A percentile compares a stretch with the other conserved stretches of the same genome.
Evolutionary conservation across 129 eudicot genomes (phyloP).

Genomic region (Lactuca saligna): DNA sequence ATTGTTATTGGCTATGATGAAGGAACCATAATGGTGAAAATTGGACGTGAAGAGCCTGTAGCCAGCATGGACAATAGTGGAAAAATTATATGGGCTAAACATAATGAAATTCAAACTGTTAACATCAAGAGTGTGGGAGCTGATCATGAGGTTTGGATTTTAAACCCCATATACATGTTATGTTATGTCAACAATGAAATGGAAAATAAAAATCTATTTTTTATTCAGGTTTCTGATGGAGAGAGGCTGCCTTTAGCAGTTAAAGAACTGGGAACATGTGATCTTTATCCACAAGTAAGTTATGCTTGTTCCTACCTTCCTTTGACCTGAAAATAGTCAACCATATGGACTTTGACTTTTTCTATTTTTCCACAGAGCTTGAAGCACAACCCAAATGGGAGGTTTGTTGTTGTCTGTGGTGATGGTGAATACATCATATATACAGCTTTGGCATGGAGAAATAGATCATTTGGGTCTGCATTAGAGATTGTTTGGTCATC

Average conservation of each 20-base stretch:
- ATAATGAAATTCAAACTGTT: conserved; percentile 91
- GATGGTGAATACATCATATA: conserved; percentile 98
- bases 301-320: conserved; percentile 5
- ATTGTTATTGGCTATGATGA: conserved; percentile 96
- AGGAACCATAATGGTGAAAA: conserved; percentile 93
- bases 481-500: conserved; percentile 96
- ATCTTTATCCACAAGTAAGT: conserved; percentile 90
- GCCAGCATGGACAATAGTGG: conserved; percentile 98
- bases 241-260: conserved; percentile 94
- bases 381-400: conserved; percentile 97
- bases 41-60: conserved; percentile 92
- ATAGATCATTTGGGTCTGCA: conserved; percentile 96
- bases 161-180: conserved; percentile 2
- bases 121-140: conserved; percentile 86
- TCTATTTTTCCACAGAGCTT: conserved; percentile 59
- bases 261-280: conserved; percentile 93
- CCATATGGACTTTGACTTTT: conserved; percentile 2
- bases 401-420: conserved; percentile 97
- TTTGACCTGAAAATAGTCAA: conserved; percentile 5
- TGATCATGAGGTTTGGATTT: conserved; percentile 69
- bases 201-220: background rate
- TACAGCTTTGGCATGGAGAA: conserved; percentile 99
- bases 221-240: conserved; percentile 85
- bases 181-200: background rate
- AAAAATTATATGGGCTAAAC: conserved; percentile 95